Evolutionary conservation across 2,329 filamentous ascomycete genomes (phyloP).

Genomic region (Diplocarpon rosae): DNA sequence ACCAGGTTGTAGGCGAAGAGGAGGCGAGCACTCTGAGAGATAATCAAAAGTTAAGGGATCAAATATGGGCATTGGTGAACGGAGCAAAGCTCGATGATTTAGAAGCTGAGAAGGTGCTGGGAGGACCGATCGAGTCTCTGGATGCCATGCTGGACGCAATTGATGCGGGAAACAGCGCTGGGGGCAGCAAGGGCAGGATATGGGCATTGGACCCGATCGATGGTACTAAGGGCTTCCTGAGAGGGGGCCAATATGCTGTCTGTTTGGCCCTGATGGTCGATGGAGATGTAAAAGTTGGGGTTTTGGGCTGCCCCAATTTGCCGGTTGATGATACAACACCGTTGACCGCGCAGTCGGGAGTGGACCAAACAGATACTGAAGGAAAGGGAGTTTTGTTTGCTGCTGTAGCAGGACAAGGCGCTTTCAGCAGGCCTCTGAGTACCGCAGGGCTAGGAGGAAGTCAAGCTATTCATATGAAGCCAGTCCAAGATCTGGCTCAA

Average conservation of each 20-base stretch:
- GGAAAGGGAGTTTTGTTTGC: conserved; percentile 83
- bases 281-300: conserved; percentile 86
- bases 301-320: conserved; percentile 90
- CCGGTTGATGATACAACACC: conserved; percentile 71
- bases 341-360: conserved; percentile 60
- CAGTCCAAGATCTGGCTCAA: conserved; percentile 59
- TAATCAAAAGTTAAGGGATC: conserved; percentile 56
- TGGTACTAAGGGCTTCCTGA: conserved; percentile 92
- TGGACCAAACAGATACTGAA: conserved; percentile 60
- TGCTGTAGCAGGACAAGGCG: conserved; percentile 68
- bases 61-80: conserved; percentile 78
- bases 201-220: conserved; percentile 98
- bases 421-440: conserved; percentile 64
- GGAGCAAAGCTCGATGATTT: conserved; percentile 57
- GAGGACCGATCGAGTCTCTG: conserved; percentile 54
- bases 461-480: conserved; percentile 68
- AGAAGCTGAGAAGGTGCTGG: conserved; percentile 54
- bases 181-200: conserved; percentile 65
- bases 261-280: conserved; percentile 88
- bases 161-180: conserved; percentile 57
- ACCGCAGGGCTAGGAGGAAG: conserved; percentile 41
- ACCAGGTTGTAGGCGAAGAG: conserved; percentile 91
- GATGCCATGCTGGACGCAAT: conserved; percentile 58
- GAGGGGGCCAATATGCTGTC: conserved; percentile 94
- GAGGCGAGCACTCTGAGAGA: conserved; percentile 72